These are phyloP conservation scores for Claviceps sp. DNA, from an alignment of 2,329 filamentous ascomycete species.

Conservation along the genomic window DNA sequence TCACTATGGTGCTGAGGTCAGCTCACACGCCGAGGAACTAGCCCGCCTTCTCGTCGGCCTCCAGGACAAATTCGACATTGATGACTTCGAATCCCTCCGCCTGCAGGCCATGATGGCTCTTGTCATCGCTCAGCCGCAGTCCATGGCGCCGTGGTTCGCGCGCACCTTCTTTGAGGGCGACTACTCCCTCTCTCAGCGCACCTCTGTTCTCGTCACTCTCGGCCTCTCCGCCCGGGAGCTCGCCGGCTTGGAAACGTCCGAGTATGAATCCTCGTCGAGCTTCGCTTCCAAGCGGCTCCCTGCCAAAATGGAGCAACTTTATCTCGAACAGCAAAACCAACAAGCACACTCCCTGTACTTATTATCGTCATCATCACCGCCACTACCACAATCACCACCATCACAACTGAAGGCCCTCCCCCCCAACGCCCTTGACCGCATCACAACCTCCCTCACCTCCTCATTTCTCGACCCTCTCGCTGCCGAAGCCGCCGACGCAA, in stretches of 20 bases:
- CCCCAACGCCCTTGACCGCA: constrained; percentile 48
- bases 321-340: constrained; percentile 28
- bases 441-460: constrained; percentile 55
- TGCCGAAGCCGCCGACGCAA: constrained; percentile 63
- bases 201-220: constrained; percentile 66
- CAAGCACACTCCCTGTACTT: constrained; percentile 11
- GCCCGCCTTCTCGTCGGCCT: constrained; percentile 64
- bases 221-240: constrained; percentile 75
- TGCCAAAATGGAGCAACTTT: constrained; percentile 58
- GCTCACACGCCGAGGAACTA: constrained; percentile 70
- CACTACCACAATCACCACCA: not conserved
- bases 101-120: constrained; percentile 74
- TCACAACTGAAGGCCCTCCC: constrained; percentile 35
- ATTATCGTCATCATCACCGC: not conserved
- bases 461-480: constrained; percentile 72
- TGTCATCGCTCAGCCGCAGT: constrained; percentile 58
- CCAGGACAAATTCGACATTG: constrained; percentile 73
- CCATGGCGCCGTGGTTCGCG: constrained; percentile 74
- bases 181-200: constrained; percentile 75
- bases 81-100: constrained; percentile 61
- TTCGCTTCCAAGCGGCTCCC: constrained; percentile 80
- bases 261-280: constrained; percentile 32
- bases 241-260: constrained; percentile 56
- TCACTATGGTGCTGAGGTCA: constrained; percentile 76
- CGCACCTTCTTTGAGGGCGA: constrained; percentile 84